A percentile compares a stretch with the other conserved stretches of the same genome.
These are phyloP conservation scores for Bigelowiella natans DNA, from an alignment of 78 protist genomes.

Conservation along the genomic window DNA sequence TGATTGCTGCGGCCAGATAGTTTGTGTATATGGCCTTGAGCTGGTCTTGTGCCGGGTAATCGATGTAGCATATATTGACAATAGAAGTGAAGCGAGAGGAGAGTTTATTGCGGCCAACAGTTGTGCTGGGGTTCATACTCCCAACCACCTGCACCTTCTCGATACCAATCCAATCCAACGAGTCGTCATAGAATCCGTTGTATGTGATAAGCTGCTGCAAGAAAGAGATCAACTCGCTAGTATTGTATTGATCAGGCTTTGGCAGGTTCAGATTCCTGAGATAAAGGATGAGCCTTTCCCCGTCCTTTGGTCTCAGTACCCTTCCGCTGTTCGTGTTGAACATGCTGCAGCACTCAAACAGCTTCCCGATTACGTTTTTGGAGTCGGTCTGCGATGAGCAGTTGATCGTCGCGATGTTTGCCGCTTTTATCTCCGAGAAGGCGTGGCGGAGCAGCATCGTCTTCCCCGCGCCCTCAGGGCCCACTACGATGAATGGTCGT, in stretches of 20 bases:
- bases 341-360: slow-evolving; percentile 35
- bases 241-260: slow-evolving; percentile 70
- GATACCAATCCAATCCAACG: slow-evolving; percentile 56
- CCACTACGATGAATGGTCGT: slow-evolving; percentile 42
- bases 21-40: slow-evolving; percentile 34
- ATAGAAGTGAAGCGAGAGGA: slow-evolving; percentile 51
- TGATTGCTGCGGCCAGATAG: slow-evolving; percentile 3
- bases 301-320: slow-evolving; percentile 54
- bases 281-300: neutral
- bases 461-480: slow-evolving; percentile 73
- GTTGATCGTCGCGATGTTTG: slow-evolving; percentile 39
- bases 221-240: slow-evolving; percentile 54
- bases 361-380: slow-evolving; percentile 50
- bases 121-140: slow-evolving; percentile 58
- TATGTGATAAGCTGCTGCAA: slow-evolving; percentile 68
- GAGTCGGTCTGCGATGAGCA: slow-evolving; percentile 63
- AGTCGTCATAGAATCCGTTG: slow-evolving; percentile 62
- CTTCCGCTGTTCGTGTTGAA: slow-evolving; percentile 37
- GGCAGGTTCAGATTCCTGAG: slow-evolving; percentile 72
- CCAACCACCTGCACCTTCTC: slow-evolving; percentile 53
- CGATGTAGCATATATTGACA: slow-evolving; percentile 23
- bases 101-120: slow-evolving; percentile 57
- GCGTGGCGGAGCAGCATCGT: slow-evolving; percentile 21
- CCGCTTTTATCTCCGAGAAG: neutral
- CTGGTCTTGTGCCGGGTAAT: slow-evolving; percentile 43